Evolutionary conservation across 805 yeast species (phyloP).

Genomic region (Ogataea henricii): DNA sequence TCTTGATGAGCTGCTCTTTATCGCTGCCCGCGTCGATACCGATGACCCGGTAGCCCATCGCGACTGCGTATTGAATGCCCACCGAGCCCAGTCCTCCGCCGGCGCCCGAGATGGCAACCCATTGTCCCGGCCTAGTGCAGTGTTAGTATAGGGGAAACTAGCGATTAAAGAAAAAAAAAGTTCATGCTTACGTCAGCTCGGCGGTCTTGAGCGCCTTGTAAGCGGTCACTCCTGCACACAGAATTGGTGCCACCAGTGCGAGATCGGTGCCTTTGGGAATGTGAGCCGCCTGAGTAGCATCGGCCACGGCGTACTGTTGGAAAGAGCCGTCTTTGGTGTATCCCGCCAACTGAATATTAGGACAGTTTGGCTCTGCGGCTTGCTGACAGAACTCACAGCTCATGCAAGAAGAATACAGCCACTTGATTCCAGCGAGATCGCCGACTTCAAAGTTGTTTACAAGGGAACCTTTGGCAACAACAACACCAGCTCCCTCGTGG

Average conservation of each 20-base stretch:
- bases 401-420: conserved; percentile 80
- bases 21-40: conserved; percentile 79
- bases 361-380: conserved; percentile 71
- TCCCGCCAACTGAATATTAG: conserved; percentile 73
- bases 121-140: conserved; percentile 59
- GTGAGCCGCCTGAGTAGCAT: conserved; percentile 82
- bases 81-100: conserved; percentile 82
- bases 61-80: conserved; percentile 76
- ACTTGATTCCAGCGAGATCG: conserved; percentile 80
- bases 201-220: conserved; percentile 89
- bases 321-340: conserved; percentile 89
- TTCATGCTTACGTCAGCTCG: conserved; percentile 44
- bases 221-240: conserved; percentile 91
- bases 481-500: conserved; percentile 88
- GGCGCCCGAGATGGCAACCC: conserved; percentile 80
- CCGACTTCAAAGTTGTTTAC: conserved; percentile 75
- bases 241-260: conserved; percentile 75
- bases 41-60: conserved; percentile 71
- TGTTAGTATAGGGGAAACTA: conserved; percentile 27
- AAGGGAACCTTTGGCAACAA: conserved; percentile 71
- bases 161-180: neutral
- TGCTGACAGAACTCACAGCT: conserved; percentile 73
- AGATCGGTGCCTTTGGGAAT: conserved; percentile 75
- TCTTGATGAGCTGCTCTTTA: conserved; percentile 53
- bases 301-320: conserved; percentile 89